Evolutionary conservation across 2,329 filamentous ascomycete species (phyloP).

Genomic region (Lojkania enalia): DNA sequence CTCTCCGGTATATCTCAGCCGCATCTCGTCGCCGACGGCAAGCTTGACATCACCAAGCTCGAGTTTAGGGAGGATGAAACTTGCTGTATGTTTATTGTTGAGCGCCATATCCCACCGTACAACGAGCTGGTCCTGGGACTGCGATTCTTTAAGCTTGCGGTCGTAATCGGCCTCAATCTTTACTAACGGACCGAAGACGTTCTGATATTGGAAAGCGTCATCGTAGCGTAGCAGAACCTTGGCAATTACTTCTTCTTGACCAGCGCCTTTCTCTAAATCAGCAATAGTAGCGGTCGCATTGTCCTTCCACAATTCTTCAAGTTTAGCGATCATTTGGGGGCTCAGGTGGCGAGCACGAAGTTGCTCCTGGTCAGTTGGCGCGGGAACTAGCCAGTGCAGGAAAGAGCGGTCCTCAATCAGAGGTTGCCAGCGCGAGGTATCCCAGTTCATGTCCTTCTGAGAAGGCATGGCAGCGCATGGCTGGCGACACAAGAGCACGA

Average conservation of each 20-base stretch:
- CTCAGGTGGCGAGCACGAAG: slow-evolving; percentile 91
- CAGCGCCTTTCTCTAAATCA: slow-evolving; percentile 87
- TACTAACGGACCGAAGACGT: slow-evolving; percentile 95
- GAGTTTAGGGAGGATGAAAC: slow-evolving; percentile 93
- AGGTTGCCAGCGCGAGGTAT: slow-evolving; percentile 96
- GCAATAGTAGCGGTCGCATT: slow-evolving; percentile 85
- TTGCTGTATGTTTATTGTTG: slow-evolving; percentile 96
- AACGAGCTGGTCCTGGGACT: slow-evolving; percentile 92
- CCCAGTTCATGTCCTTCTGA: slow-evolving; percentile 99
- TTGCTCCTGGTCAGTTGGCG: slow-evolving; percentile 92
- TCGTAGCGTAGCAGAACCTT: slow-evolving; percentile 93
- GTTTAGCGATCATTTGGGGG: slow-evolving; percentile 90
- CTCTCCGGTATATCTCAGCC: slow-evolving; percentile 93
- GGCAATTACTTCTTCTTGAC: slow-evolving; percentile 91
- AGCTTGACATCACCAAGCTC: slow-evolving; percentile 97
- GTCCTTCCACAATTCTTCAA: slow-evolving; percentile 99
- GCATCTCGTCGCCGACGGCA: slow-evolving; percentile 98
- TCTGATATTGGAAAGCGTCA: slow-evolving; percentile 97
- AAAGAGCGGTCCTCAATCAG: slow-evolving; percentile 97
- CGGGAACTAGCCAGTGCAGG: slow-evolving; percentile 85
- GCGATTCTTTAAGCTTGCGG: slow-evolving; percentile 96
- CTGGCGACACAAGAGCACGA: slow-evolving; percentile 93
- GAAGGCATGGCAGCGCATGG: slow-evolving; percentile 93
- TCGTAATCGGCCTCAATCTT: slow-evolving; percentile 99
- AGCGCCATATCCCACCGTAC: slow-evolving; percentile 94